These are phyloP conservation scores for Erodium trifolium DNA, from an alignment of 441 rosid genomes.

Conservation along the genomic window DNA sequence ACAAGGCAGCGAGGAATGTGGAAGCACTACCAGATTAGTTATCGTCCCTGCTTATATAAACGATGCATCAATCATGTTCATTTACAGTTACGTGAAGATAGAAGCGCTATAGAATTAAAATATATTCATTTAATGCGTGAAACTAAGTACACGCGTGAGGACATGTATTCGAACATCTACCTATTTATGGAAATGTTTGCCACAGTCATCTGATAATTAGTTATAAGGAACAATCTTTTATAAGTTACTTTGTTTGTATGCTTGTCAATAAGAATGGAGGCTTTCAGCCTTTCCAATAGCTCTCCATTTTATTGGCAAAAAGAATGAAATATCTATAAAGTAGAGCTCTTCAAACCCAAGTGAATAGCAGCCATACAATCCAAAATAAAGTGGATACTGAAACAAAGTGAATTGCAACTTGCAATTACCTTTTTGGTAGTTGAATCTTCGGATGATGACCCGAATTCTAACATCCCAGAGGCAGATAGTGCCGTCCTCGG, in stretches of 20 bases:
- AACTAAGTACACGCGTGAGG: no score
- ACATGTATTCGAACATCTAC: no score
- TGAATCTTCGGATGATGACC: conserved; percentile 28
- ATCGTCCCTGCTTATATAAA: conserved; percentile 32
- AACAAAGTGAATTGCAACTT: neutral
- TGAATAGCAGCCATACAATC: neutral
- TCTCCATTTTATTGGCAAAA: neutral
- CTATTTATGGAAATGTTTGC: no score
- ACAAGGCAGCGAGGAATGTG: conserved; percentile 22
- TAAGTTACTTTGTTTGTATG: neutral
- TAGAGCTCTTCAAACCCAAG: neutral
- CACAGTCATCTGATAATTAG: no score
- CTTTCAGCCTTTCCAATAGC: neutral
- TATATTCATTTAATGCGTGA: no score
- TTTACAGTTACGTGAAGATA: neutral
- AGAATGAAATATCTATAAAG: neutral
- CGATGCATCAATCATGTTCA: conserved; percentile 8
- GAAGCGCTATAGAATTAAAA: neutral
- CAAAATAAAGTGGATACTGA: neutral
- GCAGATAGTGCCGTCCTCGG: conserved; percentile 41
- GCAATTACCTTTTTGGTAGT: conserved; percentile 34
- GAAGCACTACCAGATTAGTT: conserved; percentile 32
- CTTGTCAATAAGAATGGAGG: neutral
- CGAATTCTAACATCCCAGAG: conserved; percentile 35
- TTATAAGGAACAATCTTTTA: neutral